Evolutionary conservation across 2,329 filamentous ascomycete species (phyloP), one percentile per base, ranked within the genome.

Genomic region (Xylariaceae sp.): DNA sequence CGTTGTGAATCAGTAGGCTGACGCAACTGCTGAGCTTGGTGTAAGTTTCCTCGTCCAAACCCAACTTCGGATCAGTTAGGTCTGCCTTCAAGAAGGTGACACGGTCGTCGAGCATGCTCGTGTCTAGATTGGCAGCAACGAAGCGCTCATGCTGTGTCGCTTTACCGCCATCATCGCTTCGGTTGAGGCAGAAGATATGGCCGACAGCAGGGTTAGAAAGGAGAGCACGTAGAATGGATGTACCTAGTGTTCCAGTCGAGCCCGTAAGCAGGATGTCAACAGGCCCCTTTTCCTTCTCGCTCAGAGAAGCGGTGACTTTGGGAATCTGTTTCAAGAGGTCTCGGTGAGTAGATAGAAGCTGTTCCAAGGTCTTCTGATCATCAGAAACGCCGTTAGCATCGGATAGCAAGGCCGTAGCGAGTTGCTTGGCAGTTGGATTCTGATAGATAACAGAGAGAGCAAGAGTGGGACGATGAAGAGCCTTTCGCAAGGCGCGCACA

Each of bases 151-250:
- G 2, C 17, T 66, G 64, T 4, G 54, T 56, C 2, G 30, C 39
- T 3, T 53, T 57, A 0, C 65, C 64, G 34, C 65, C 67, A 39
- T 67, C 47, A 17, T 11, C 15, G 9, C 37, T 49, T 4, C 70
- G 67, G 53, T 70, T 71, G 1, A 72, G 60, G 44, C 71, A 73
- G 59, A 66, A 69, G 3, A 72, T 35, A 23, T 69, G 64, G 1
- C 62, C 61, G 13, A 70, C 57, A 0, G 34, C 51, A 0, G 52
- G 17, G 1, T 55, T 53, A n/a, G 51, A 44, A 4, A 71, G 66
- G 1, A 71, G 56, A 0, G 63, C 48, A 10, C 37, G 39, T 5
- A 71, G 51, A 1, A 71, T 58, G 23, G 65, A 65, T 9, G 66
- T 68, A 3, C 70, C 70, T 2, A 71, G 44, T 0, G 63, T 64